Evolutionary conservation across 2,329 filamentous ascomycete genomes (phyloP).

Genomic region (Xylariaceae sp.): DNA sequence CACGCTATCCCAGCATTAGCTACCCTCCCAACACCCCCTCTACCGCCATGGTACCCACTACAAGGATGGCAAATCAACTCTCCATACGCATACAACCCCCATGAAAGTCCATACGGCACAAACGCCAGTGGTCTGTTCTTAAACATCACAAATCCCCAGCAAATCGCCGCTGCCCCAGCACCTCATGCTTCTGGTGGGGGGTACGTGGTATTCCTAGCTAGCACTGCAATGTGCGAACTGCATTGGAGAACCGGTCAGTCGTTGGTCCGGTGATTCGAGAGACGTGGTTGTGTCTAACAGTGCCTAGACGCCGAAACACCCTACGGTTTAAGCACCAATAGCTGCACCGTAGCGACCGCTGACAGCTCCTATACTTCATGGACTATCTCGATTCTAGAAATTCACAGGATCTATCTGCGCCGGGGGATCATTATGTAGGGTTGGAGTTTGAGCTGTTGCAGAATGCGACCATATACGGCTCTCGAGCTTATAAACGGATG

Average conservation of each 20-base stretch:
- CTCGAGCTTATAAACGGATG: slow-evolving; percentile 19
- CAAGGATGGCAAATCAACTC: slow-evolving; percentile 21
- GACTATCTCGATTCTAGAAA: too few relatives aligned
- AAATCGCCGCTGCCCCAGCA: slow-evolving; percentile 19
- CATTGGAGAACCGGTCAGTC: slow-evolving; percentile 15
- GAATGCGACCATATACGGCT: slow-evolving; percentile 15
- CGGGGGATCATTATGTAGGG: slow-evolving; percentile 16
- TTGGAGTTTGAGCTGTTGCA: slow-evolving; percentile 18
- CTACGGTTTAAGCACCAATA: slow-evolving; percentile 19
- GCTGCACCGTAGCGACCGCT: slow-evolving; percentile 11
- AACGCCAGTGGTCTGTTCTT: slow-evolving; percentile 19
- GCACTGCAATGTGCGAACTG: slow-evolving; percentile 19
- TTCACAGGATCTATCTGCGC: slow-evolving; percentile 8
- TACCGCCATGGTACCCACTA: slow-evolving; percentile 27
- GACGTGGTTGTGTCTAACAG: too few relatives aligned
- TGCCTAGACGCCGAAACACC: slow-evolving; percentile 15
- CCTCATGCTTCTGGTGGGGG: slow-evolving; percentile 25
- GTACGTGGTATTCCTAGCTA: slow-evolving; percentile 21
- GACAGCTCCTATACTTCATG: too few relatives aligned
- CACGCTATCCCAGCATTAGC: background rate
- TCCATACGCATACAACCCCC: slow-evolving; percentile 14
- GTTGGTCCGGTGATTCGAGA: too few relatives aligned
- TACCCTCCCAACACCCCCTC: slow-evolving; percentile 8
- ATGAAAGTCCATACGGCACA: slow-evolving; percentile 18
- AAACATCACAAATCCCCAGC: slow-evolving; percentile 19